Evolutionary conservation across 148 eudicot genomes (phyloP).

Genomic region (Beta vulgaris): DNA sequence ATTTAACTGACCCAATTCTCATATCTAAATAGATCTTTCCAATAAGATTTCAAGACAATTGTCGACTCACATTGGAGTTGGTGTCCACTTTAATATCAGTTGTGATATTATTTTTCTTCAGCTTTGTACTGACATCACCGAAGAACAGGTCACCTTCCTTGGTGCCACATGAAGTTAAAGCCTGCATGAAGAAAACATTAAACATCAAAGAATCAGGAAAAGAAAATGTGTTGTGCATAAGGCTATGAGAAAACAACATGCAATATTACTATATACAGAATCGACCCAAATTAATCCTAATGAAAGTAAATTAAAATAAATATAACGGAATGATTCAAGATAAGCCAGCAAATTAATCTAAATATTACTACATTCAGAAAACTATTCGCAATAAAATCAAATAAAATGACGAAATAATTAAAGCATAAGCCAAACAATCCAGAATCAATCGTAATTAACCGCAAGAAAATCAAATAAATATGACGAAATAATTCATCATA

Average conservation of each 20-base stretch:
- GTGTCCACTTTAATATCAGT: constrained; percentile 85
- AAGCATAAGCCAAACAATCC: too few relatives aligned
- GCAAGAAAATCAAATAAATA: not conserved
- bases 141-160: constrained; percentile 66
- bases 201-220: constrained; percentile 1
- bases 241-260: not conserved
- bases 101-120: constrained; percentile 67
- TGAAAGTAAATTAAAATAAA: too few relatives aligned
- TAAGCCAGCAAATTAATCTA: not conserved
- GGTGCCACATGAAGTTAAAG: constrained; percentile 60
- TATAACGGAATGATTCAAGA: too few relatives aligned
- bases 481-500: not conserved
- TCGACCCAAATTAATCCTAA: too few relatives aligned
- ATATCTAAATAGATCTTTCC: not conserved
- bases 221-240: too few relatives aligned
- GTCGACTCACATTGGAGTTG: constrained; percentile 65
- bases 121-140: constrained; percentile 66
- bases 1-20: too few relatives aligned
- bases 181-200: constrained; percentile 32
- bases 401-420: too few relatives aligned
- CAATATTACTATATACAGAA: too few relatives aligned
- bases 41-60: too few relatives aligned
- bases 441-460: too few relatives aligned
- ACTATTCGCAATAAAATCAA: too few relatives aligned
- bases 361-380: too few relatives aligned